Percentiles rank a stretch among this genome's conserved stretches.
Evolutionary conservation across 495 filamentous ascomycete species (phyloP).

Genomic region (Echria macrotheca): DNA sequence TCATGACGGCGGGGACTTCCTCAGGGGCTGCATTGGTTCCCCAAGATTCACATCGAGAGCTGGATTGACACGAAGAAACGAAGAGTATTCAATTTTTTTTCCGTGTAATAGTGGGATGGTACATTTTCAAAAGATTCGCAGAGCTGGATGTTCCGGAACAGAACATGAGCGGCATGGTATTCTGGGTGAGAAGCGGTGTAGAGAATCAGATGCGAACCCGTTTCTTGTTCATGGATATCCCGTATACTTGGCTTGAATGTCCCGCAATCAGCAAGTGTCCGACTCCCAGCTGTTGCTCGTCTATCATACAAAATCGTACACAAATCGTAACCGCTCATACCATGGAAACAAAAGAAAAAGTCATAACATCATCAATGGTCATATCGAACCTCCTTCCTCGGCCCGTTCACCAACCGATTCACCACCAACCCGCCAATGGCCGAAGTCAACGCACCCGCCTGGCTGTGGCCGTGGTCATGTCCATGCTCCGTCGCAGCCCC

Average conservation of each 20-base stretch:
- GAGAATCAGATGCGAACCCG: too few species aligned
- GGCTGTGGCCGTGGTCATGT: conserved; percentile 5
- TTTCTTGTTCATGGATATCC: too few species aligned
- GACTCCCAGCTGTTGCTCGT: neutral
- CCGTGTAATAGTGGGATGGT: too few species aligned
- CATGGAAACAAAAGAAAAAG: neutral
- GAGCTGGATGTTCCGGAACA: too few species aligned
- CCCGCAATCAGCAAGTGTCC: neutral
- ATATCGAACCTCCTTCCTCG: conserved; percentile 16
- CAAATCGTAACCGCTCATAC: neutral
- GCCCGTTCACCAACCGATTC: conserved; percentile 28
- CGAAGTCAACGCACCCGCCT: conserved; percentile 15
- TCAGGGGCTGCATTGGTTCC: neutral
- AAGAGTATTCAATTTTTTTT: too few species aligned
- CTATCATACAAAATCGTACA: neutral
- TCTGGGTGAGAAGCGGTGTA: too few species aligned
- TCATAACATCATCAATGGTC: conserved; percentile 9
- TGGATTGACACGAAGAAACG: too few species aligned
- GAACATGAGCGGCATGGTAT: too few species aligned
- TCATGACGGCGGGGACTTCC: neutral
- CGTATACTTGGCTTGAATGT: too few species aligned
- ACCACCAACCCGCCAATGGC: conserved; percentile 25
- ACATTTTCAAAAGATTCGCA: too few species aligned
- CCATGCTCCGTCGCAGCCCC: conserved; percentile 27
- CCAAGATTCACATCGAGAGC: neutral